Evolutionary conservation across 2,329 filamentous ascomycete genomes (phyloP).

Genomic region (Fusarium paranaense): DNA sequence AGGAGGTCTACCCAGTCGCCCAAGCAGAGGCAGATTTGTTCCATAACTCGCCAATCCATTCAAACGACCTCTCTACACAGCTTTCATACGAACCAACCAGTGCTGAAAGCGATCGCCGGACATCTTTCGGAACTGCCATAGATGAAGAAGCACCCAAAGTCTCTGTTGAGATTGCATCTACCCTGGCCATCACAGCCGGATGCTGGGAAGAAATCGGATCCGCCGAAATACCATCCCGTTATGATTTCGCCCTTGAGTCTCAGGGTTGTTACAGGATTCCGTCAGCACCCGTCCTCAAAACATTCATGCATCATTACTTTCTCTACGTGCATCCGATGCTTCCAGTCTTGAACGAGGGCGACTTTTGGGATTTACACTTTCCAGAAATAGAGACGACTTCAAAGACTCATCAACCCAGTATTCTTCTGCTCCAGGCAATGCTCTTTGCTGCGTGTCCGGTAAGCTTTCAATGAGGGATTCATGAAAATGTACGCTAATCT

Average conservation of each 20-base stretch:
- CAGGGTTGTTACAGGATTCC: not conserved
- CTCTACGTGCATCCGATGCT: not conserved
- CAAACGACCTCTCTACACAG: not conserved
- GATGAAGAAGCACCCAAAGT: not conserved
- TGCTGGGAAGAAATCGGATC: not conserved
- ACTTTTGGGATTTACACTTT: not conserved
- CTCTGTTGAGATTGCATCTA: accelerated
- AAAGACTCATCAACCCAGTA: not conserved
- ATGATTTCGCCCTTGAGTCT: not conserved
- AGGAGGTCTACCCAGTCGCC: not conserved
- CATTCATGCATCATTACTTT: not conserved
- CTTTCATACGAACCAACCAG: not conserved
- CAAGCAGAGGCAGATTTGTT: not conserved
- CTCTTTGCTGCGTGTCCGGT: not conserved
- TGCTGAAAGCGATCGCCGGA: not conserved
- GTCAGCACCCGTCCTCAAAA: not conserved
- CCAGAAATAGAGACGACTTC: not conserved
- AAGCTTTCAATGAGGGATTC: not conserved
- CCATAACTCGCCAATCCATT: not conserved
- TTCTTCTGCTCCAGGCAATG: not conserved
- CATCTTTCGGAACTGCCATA: not conserved
- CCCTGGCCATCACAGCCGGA: not conserved
- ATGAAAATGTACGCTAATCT: too few species aligned
- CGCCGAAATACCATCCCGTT: not conserved
- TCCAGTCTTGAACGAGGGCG: not conserved